These are phyloP conservation scores for Exophiala sp. DNA, from an alignment of 2,329 filamentous ascomycete genomes.

Conservation along the genomic window DNA sequence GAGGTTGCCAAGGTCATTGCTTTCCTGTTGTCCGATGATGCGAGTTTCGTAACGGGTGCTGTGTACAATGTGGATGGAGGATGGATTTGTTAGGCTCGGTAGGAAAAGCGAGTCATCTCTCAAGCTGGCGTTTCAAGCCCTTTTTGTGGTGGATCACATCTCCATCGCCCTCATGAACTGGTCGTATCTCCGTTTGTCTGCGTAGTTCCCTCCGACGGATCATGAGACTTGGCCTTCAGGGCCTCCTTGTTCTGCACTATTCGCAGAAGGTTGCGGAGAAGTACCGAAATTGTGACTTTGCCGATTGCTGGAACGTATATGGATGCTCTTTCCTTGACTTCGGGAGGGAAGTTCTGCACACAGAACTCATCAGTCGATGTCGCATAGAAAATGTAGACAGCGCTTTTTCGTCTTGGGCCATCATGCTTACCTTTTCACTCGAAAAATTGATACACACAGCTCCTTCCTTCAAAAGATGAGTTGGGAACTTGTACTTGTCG, in stretches of 20 bases:
- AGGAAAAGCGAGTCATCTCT: no score
- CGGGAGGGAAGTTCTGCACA: slow-evolving; percentile 77
- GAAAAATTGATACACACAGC: slow-evolving; percentile 99
- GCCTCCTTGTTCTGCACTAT: slow-evolving; percentile 44
- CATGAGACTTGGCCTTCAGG: not conserved
- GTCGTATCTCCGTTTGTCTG: not conserved
- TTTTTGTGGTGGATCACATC: no score
- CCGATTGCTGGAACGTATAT: slow-evolving; percentile 97
- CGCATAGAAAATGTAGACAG: not conserved
- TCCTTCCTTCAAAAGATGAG: slow-evolving; percentile 76
- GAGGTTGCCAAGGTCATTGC: slow-evolving; percentile 43
- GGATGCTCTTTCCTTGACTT: slow-evolving; percentile 90
- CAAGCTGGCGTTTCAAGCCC: no score
- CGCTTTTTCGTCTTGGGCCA: not conserved
- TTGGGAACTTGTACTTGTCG: slow-evolving; percentile 85
- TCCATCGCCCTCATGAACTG: not conserved
- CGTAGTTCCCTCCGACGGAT: not conserved
- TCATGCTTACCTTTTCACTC: slow-evolving; percentile 65
- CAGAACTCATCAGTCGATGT: not conserved
- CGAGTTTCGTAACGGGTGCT: slow-evolving; percentile 46
- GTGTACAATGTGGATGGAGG: slow-evolving; percentile 47
- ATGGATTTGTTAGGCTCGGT: no score
- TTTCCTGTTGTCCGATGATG: slow-evolving; percentile 45
- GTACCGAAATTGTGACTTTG: slow-evolving; percentile 92
- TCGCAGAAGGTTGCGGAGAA: slow-evolving; percentile 85